Percentiles rank a stretch among this genome's conserved stretches.
Conservation (phyloP, 371 early-diverging fungal species). For the Rhizopus microsporus region DNA sequence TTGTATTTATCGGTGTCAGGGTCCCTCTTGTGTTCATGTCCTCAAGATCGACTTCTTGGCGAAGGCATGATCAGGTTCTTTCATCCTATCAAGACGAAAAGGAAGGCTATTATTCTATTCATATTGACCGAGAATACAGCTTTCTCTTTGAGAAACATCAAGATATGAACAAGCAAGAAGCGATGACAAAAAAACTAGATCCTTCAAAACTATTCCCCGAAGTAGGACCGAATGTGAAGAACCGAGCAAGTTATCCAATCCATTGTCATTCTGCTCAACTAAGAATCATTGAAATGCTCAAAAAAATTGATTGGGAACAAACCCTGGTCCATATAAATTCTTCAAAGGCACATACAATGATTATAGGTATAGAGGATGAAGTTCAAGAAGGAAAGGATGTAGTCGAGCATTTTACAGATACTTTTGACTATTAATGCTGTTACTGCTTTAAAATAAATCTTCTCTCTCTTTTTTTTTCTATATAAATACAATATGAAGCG, state of each 20-base stretch:
- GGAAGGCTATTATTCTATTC: not conserved
- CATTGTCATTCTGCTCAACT: not conserved
- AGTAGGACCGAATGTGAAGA: not conserved
- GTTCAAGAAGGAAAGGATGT: not conserved
- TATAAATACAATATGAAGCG: conserved; percentile 6
- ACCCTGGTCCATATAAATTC: conserved; percentile 3
- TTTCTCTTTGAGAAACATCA: not conserved
- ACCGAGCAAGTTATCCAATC: not conserved
- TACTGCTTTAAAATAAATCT: not conserved
- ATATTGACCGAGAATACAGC: not conserved
- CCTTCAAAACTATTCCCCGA: not conserved
- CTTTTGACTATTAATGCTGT: conserved; percentile 1
- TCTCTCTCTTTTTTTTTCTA: conserved; percentile 1
- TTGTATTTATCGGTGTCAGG: not conserved
- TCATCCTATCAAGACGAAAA: not conserved
- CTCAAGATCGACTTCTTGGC: not conserved
- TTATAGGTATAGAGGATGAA: conserved; percentile 1
- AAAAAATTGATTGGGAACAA: not conserved
- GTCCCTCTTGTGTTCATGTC: not conserved
- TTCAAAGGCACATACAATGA: conserved; percentile 1
- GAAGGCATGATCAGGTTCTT: not conserved
- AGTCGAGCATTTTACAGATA: conserved; percentile 5
- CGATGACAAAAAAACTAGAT: not conserved
- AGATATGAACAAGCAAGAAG: not conserved
- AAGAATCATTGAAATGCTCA: not conserved